Evolutionary conservation across 768 basidiomycete genomes (phyloP).

Genomic region (Lentinula aciculospora): DNA sequence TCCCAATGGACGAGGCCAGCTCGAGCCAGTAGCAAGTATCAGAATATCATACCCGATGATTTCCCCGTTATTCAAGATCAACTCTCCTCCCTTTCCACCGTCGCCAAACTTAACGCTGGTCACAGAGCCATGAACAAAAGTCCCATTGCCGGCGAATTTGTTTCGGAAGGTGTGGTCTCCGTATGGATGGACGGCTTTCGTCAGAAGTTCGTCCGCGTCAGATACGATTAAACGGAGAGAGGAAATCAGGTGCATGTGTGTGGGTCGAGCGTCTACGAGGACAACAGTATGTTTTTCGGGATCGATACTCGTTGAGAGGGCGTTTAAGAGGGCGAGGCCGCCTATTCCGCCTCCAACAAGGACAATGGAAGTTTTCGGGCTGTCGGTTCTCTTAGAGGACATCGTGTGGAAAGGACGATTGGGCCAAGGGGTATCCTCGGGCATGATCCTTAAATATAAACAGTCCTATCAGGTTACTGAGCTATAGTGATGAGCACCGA

Average conservation of each 20-base stretch:
- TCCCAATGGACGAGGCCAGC: slow-evolving; percentile 44
- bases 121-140: slow-evolving; percentile 35
- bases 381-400: neutral
- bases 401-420: neutral
- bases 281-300: slow-evolving; percentile 41
- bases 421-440: neutral
- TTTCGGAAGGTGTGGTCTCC: slow-evolving; percentile 32
- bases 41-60: slow-evolving; percentile 49
- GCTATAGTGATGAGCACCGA: neutral
- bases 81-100: slow-evolving; percentile 24
- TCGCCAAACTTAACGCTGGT: slow-evolving; percentile 20
- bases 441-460: neutral
- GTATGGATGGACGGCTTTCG: slow-evolving; percentile 30
- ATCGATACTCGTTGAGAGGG: slow-evolving; percentile 46
- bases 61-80: slow-evolving; percentile 48
- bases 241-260: slow-evolving; percentile 44
- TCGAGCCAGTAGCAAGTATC: slow-evolving; percentile 54
- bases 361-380: slow-evolving; percentile 21
- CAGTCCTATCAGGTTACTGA: neutral
- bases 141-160: slow-evolving; percentile 31
- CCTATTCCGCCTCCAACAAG: slow-evolving; percentile 57
- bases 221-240: slow-evolving; percentile 49
- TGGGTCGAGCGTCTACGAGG: slow-evolving; percentile 49
- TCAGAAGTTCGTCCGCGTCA: slow-evolving; percentile 28
- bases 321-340: slow-evolving; percentile 38